Evolutionary conservation across 1,139 yeast species (phyloP), one percentile per base, ranked within the genome.

Genomic region (Candida neerlandica): DNA sequence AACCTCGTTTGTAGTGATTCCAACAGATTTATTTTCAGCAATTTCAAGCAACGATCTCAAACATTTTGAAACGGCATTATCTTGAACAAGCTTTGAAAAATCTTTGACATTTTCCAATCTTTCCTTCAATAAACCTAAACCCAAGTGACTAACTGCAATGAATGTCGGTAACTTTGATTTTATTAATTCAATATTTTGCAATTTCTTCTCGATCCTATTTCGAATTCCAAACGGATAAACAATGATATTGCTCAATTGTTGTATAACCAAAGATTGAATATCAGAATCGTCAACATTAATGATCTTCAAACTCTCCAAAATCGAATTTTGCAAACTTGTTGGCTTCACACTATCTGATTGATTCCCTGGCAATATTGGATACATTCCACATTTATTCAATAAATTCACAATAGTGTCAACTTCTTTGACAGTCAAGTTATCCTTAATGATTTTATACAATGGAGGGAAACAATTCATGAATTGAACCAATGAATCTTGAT

Each of bases 171-270:
- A 71, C 51, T 81, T 82, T 21, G 64, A 60, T 33, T 47, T 63
- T 33, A 63, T 55, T 14, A 65, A 52, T 43, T 60, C 58, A 41
- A 66, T 65, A 43, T 65, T 62, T 21, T 55, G 62, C 44, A 65
- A 62, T 57, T 64, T 70, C 50, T 59, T 72, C 55, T 60, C 75
- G 45, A 86, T 86, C 51, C 85, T 67, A 16, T 72, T 73, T 51
- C 86, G 70, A 0, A 84, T 78, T 3, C 82, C 83, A 60, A 81
- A 84, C 4, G 91, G 90, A 48, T 85, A 70, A 1, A 78, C 70
- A 2, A 79, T 63, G 44, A 85, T 73, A 14, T 75, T 70, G 38
- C 82, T 76, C 39, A 86, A 63, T 54, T 84, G 88, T 47, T 76
- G 76, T 12, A 85, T 65, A 0, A 84, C 59, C 11, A 75, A 60